Base-by-base conservation (phyloP, 495 filamentous ascomycete genomes). In the Aspergillus steynii region DNA sequence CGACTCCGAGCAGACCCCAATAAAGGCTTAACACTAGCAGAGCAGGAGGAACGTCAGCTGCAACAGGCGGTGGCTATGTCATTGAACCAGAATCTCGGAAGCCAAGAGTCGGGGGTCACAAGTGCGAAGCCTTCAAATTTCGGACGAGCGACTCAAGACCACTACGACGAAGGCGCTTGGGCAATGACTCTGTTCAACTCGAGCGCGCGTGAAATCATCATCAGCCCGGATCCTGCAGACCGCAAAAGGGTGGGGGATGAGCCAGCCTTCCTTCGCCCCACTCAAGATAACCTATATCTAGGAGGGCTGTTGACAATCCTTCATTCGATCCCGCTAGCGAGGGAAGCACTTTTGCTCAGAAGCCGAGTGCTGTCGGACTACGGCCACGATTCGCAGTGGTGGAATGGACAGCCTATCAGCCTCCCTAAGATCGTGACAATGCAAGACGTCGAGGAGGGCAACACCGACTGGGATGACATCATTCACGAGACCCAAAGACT, bases 301-400 rank as follows among this genome's bases (percentile, higher is more conserved):
- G 86, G 89, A 28, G 85, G 82, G 1, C 71, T 94, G 1, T 61
- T 97, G 42, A 92, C 89, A 10, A 93, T 96, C 50, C 78, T 91
- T n/a, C 90, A 94, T 67, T 80, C 87, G 48, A 94, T 97, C 58
- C 93, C 93, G n/a, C 75, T 87, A 46, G 87, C 87, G 14, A 83
- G 92, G 52, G 90, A 95, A 64, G 82, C 86, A 7, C 80, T 97
- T 32, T 77, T 97, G 14, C 77, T 82, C 26, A 72, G 81, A 45
- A 69, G 78, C 62, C 66, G 76, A 42, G 58, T 73, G 32, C 77
- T 86, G 10, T 74, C 77, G 4, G 82, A 87, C 55, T 96, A 95
- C 63, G 89, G 88, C 1, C 75, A 83, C 58, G 81, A 90, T 60
- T 71, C 82, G 8, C 86, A 94, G 27, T 97, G 93, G 93, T 97